These are phyloP conservation scores for Ogataea siamensis DNA, from an alignment of 805 yeast species.

Conservation along the genomic window DNA sequence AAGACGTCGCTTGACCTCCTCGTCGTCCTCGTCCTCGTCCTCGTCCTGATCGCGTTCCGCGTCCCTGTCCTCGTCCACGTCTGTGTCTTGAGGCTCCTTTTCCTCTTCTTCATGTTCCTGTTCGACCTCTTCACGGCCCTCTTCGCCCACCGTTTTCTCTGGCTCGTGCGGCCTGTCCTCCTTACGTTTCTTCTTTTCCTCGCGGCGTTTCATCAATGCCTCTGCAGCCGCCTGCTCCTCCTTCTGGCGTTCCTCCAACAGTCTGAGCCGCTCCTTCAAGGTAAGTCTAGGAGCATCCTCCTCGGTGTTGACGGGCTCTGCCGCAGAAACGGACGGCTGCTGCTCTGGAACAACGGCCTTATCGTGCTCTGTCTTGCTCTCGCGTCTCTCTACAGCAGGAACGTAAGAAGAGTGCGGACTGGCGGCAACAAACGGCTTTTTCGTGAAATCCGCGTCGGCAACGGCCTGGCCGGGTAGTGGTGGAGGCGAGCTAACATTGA, in stretches of 20 bases:
- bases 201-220: slow-evolving; percentile 53
- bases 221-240: slow-evolving; percentile 71
- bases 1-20: slow-evolving; percentile 70
- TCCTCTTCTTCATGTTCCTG: slow-evolving; percentile 62
- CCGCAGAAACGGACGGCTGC: neutral
- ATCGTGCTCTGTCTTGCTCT: neutral
- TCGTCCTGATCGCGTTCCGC: slow-evolving; percentile 52
- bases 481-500: slow-evolving; percentile 44
- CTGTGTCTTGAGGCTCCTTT: too few relatives aligned
- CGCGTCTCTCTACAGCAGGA: slow-evolving; percentile 35
- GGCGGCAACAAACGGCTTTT: slow-evolving; percentile 53
- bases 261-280: slow-evolving; percentile 80
- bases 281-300: slow-evolving; percentile 73
- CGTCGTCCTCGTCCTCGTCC: slow-evolving; percentile 67
- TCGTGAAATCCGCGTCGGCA: slow-evolving; percentile 42
- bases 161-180: slow-evolving; percentile 23
- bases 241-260: slow-evolving; percentile 76
- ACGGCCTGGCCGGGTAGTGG: slow-evolving; percentile 35
- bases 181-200: slow-evolving; percentile 43
- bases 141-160: slow-evolving; percentile 17
- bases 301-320: slow-evolving; percentile 29
- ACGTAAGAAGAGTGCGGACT: slow-evolving; percentile 60
- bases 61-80: slow-evolving; percentile 49
- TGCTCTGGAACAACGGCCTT: neutral
- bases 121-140: slow-evolving; percentile 29